Evolutionary conservation across 345 rosid genomes (phyloP).

Genomic region (Atalantia buxifolia): DNA sequence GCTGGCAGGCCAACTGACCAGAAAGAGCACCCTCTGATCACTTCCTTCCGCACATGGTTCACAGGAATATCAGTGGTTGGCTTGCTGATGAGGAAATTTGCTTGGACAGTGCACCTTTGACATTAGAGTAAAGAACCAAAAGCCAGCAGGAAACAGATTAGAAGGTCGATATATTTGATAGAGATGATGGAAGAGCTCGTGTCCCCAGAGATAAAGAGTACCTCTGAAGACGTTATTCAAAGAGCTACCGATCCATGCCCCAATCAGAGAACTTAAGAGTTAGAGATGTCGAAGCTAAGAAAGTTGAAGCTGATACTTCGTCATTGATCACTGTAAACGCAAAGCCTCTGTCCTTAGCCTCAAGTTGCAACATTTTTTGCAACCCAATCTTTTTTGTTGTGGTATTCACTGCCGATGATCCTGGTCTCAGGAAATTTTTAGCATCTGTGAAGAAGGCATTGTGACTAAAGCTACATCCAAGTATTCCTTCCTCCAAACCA

Average conservation of each 20-base stretch:
- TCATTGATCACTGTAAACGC: conserved; percentile 23
- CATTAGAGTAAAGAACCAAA: conserved; percentile 32
- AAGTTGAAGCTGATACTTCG: conserved; percentile 26
- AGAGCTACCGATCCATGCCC: conserved; percentile 24
- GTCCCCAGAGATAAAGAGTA: conserved; percentile 22
- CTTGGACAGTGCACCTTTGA: conserved; percentile 19
- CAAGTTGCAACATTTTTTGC: conserved; percentile 36
- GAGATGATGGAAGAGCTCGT: conserved; percentile 15
- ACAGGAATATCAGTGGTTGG: conserved; percentile 25
- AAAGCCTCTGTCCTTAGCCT: conserved; percentile 25
- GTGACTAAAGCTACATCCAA: conserved; percentile 22
- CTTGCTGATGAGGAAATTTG: conserved; percentile 31
- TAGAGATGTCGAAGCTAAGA: conserved; percentile 27
- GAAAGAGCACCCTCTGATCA: conserved; percentile 21
- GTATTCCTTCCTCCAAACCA: conserved; percentile 23
- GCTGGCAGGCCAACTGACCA: conserved; percentile 28
- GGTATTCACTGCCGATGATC: conserved; percentile 39
- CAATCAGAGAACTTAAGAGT: conserved; percentile 33
- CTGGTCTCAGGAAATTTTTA: conserved; percentile 24
- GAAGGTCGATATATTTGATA: conserved; percentile 29
- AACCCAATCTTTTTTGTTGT: conserved; percentile 36
- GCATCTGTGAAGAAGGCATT: conserved; percentile 15
- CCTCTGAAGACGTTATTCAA: conserved; percentile 10
- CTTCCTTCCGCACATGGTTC: conserved; percentile 18
- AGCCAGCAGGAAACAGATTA: conserved; percentile 33